A percentile compares a stretch with the other conserved stretches of the same genome.
These are phyloP conservation scores for Capronia coronata DNA, from an alignment of 2,329 filamentous ascomycete genomes.

Conservation along the genomic window DNA sequence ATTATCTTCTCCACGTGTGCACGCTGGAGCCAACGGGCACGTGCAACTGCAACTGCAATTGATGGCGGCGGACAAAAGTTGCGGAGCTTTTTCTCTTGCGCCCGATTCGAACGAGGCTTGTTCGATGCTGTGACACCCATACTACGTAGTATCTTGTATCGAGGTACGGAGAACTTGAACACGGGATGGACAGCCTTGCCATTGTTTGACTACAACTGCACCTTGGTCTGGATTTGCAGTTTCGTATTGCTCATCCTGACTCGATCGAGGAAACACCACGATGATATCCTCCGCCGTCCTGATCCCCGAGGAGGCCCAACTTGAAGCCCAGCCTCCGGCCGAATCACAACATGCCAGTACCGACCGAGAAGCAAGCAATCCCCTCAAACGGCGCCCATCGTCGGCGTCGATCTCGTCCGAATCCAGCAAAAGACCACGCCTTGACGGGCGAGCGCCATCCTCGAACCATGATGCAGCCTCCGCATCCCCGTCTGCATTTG, in stretches of 20 bases:
- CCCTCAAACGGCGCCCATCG: constrained; percentile 23
- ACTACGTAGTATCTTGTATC: too few relatives aligned
- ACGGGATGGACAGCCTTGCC: neutral
- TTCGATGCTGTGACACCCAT: neutral
- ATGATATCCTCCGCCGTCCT: constrained; percentile 35
- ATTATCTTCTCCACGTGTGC: neutral
- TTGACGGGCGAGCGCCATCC: constrained; percentile 6
- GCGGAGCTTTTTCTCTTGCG: constrained; percentile 6
- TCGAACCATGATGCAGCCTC: constrained; percentile 37
- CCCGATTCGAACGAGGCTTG: constrained; percentile 4
- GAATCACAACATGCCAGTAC: neutral
- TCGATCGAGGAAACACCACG: constrained; percentile 1
- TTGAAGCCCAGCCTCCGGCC: constrained; percentile 11
- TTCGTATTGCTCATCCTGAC: too few relatives aligned
- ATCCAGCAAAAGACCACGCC: constrained; percentile 19
- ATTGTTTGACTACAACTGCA: neutral
- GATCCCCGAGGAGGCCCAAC: constrained; percentile 32
- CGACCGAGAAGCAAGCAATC: constrained; percentile 3
- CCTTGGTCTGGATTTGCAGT: too few relatives aligned
- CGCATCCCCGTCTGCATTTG: constrained; percentile 26
- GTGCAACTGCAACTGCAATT: constrained; percentile 8
- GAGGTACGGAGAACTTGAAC: neutral
- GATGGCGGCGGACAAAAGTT: neutral
- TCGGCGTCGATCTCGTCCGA: constrained; percentile 15
- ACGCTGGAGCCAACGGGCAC: too few relatives aligned